Evolutionary conservation across 805 yeast genomes (phyloP).

Genomic region (Kregervanrija pseudodelftensis): DNA sequence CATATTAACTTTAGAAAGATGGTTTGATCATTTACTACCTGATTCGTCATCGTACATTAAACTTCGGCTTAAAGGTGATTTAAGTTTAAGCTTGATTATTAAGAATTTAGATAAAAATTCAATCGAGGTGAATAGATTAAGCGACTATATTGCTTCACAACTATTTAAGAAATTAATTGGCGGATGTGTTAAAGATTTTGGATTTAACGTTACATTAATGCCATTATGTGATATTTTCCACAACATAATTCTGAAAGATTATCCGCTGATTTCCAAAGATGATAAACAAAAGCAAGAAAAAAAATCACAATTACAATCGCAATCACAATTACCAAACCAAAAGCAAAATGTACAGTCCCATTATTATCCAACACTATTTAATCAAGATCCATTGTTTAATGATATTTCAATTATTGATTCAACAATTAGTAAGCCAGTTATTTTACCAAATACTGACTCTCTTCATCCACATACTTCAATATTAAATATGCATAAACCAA

Average conservation of each 20-base stretch:
- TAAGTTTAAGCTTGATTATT: conserved; percentile 37
- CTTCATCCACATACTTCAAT: conserved; percentile 5
- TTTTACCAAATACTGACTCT: background rate
- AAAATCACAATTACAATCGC: conserved; percentile 8
- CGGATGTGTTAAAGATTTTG: conserved; percentile 70
- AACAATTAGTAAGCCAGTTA: conserved; percentile 10
- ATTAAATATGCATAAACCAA: conserved; percentile 1
- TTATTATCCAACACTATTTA: no score
- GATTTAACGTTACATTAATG: conserved; percentile 61
- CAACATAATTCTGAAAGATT: conserved; percentile 51
- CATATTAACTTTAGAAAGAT: conserved; percentile 56
- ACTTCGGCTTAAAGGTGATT: conserved; percentile 30
- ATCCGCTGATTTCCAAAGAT: conserved; percentile 51
- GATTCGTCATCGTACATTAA: conserved; percentile 46
- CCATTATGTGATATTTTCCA: conserved; percentile 66
- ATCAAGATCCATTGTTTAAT: background rate
- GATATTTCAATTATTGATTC: conserved; percentile 13
- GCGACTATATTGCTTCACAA: conserved; percentile 46
- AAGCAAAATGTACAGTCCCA: no score
- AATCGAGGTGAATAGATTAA: conserved; percentile 29
- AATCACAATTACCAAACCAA: no score
- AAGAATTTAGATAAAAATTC: conserved; percentile 38
- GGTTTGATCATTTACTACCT: conserved; percentile 45
- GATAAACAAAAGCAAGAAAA: conserved; percentile 10
- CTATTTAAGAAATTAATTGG: conserved; percentile 57